A percentile compares a stretch with the other conserved stretches of the same genome.
These are phyloP conservation scores for Lentinula detonsa DNA, from an alignment of 768 basidiomycete species.

Conservation along the genomic window DNA sequence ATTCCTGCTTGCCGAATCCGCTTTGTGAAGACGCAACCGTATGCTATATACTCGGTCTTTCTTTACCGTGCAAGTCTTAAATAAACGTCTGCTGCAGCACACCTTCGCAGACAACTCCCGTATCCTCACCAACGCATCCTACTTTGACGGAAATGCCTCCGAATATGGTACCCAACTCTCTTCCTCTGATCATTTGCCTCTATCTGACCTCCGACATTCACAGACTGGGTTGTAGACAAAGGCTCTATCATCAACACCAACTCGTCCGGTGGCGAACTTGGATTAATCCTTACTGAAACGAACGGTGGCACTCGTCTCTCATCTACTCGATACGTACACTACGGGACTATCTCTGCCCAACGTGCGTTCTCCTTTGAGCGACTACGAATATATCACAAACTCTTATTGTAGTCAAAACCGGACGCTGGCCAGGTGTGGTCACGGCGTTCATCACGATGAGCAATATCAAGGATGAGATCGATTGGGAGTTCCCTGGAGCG, in stretches of 20 bases:
- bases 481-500: constrained; percentile 79
- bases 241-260: constrained; percentile 65
- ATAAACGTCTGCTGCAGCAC: constrained; percentile 31
- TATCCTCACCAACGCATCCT: constrained; percentile 57
- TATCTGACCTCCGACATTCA: background rate
- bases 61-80: background rate
- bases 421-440: constrained; percentile 76
- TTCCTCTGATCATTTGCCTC: background rate
- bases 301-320: constrained; percentile 77
- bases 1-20: constrained; percentile 68
- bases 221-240: constrained; percentile 69
- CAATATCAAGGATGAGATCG: constrained; percentile 79
- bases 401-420: constrained; percentile 57
- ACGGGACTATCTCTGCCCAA: constrained; percentile 66
- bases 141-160: constrained; percentile 70
- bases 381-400: background rate
- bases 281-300: constrained; percentile 56
- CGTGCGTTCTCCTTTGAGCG: constrained; percentile 26
- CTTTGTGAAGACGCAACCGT: constrained; percentile 62
- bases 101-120: constrained; percentile 61
- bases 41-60: constrained; percentile 14
- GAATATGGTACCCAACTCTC: constrained; percentile 45
- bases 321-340: constrained; percentile 77
- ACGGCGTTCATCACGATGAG: constrained; percentile 85
- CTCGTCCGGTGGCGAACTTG: constrained; percentile 57